These are phyloP conservation scores for Eimeria acervulina DNA, from an alignment of 169 alveolate genomes.

Conservation along the genomic window DNA sequence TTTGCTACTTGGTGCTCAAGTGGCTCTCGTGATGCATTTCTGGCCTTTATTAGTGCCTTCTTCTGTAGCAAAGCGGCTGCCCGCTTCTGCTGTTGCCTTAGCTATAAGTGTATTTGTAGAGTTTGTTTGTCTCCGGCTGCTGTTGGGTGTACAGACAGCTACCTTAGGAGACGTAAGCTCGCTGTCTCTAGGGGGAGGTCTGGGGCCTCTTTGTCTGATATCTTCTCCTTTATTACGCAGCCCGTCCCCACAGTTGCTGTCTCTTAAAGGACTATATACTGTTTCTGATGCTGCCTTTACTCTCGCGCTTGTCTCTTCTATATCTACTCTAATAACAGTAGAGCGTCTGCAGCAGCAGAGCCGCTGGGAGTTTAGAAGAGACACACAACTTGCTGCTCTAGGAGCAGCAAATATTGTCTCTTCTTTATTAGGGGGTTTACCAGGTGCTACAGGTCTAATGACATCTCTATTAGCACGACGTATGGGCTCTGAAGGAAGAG, in stretches of 20 bases:
- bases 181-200: not conserved
- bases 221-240: not conserved
- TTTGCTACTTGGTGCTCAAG: conserved; percentile 24
- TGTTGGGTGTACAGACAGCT: conserved; percentile 10
- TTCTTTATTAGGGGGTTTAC: conserved; percentile 54
- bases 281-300: conserved; percentile 43
- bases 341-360: conserved; percentile 48
- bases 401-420: conserved; percentile 65
- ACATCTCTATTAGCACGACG: conserved; percentile 35
- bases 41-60: conserved; percentile 26
- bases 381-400: conserved; percentile 41
- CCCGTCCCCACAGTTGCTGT: conserved; percentile 5
- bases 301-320: conserved; percentile 47
- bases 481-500: conserved; percentile 60
- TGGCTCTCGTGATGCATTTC: conserved; percentile 36
- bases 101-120: conserved; percentile 47
- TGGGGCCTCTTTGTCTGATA: conserved; percentile 24
- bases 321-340: conserved; percentile 54
- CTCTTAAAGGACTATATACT: not conserved
- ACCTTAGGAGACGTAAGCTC: conserved; percentile 54
- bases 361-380: not conserved
- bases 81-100: conserved; percentile 67
- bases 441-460: conserved; percentile 66
- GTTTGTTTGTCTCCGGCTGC: conserved; percentile 12
- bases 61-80: not conserved